phyloP scores from a whole-genome alignment of 1,284 basidiomycete genomes.

The Ceratobasidium sp. region DNA sequence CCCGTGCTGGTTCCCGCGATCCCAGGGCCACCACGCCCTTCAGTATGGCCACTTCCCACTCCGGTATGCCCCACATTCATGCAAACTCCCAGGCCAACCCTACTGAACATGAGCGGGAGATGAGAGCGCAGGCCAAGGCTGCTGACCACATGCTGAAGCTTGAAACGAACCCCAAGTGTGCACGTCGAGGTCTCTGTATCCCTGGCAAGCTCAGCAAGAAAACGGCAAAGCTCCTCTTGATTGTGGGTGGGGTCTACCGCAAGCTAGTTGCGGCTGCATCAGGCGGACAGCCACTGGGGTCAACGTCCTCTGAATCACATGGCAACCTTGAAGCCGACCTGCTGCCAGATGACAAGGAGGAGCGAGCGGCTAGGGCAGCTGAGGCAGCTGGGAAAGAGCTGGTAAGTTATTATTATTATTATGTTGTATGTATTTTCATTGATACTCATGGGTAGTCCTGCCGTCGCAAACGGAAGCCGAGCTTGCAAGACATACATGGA shows the following conservation, averaged over 20 bases:
- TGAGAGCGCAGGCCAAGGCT: too few species aligned
- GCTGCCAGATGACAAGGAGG: neutral
- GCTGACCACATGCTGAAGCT: too few species aligned
- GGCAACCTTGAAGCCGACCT: neutral
- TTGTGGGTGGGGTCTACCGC: neutral
- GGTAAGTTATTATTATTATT: neutral
- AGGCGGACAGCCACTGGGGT: neutral
- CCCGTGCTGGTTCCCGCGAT: neutral
- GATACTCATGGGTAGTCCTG: neutral
- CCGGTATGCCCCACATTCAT: neutral
- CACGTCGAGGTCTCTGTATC: neutral
- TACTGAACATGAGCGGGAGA: too few species aligned
- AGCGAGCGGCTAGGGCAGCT: neutral
- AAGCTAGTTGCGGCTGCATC: neutral
- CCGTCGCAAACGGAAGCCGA: constrained; percentile 11
- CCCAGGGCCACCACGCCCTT: neutral
- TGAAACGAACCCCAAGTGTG: neutral
- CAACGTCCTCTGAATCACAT: neutral
- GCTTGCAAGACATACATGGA: neutral
- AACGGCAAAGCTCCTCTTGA: neutral
- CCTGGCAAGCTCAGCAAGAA: neutral
- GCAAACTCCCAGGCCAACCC: too few species aligned
- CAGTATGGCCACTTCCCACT: neutral
- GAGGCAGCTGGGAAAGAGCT: neutral
- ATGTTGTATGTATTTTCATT: neutral